Conservation (phyloP, 228 moss, liverwort and hornwort genomes). For the Sphagnum fallax region DNA sequence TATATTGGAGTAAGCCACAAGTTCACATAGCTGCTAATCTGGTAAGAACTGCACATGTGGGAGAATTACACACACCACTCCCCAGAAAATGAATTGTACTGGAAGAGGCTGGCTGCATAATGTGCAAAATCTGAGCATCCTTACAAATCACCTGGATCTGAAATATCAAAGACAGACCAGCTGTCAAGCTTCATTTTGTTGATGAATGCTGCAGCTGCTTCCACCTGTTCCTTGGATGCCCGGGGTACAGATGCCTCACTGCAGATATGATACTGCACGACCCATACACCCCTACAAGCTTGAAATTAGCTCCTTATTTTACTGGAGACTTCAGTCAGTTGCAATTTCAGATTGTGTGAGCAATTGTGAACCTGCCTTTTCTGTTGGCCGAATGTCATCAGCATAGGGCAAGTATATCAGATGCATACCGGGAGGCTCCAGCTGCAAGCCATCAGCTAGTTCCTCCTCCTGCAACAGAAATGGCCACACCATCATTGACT, state of each 20-base stretch:
- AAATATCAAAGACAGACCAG: constrained; percentile 53
- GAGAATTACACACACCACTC: not conserved
- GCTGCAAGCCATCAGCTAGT: constrained; percentile 21
- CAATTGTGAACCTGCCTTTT: constrained; percentile 48
- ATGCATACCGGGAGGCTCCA: constrained; percentile 80
- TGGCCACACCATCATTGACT: not conserved
- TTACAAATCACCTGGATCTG: constrained; percentile 65
- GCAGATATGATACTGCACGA: constrained; percentile 68
- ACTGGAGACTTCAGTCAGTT: not conserved
- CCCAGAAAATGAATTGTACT: not conserved
- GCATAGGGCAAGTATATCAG: constrained; percentile 92
- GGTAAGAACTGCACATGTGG: not conserved
- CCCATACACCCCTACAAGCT: not conserved
- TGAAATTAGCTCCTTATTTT: not conserved
- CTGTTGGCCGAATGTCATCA: constrained; percentile 96
- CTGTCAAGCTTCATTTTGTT: constrained; percentile 43
- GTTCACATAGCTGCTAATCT: not conserved
- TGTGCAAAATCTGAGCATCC: not conserved
- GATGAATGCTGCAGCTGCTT: constrained; percentile 64
- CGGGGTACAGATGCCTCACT: constrained; percentile 35
- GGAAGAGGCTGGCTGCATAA: not conserved
- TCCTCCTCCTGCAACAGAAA: constrained; percentile 49
- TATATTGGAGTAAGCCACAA: not conserved
- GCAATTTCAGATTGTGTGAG: not conserved
- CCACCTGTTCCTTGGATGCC: constrained; percentile 63